These are phyloP conservation scores for Morella rubra DNA, from an alignment of 306 rosid species.

Conservation along the genomic window DNA sequence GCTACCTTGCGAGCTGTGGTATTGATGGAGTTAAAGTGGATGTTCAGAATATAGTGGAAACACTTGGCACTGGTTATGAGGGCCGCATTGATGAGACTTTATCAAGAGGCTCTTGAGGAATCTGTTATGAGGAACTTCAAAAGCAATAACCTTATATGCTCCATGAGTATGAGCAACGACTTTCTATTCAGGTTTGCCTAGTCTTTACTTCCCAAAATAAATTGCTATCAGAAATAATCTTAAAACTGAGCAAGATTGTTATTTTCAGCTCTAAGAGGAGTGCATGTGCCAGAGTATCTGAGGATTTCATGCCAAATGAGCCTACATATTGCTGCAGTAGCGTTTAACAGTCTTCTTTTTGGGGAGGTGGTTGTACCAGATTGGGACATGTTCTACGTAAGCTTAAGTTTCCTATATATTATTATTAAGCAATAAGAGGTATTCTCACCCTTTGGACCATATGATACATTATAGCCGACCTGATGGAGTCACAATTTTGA, in stretches of 20 bases:
- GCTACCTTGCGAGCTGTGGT: slow-evolving; percentile 58
- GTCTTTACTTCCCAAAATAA: background rate
- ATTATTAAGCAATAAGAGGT: background rate
- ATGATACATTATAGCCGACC: no score
- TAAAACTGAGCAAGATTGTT: slow-evolving; percentile 2
- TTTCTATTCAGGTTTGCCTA: slow-evolving; percentile 53
- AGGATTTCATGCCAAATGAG: slow-evolving; percentile 78
- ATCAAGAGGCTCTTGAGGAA: slow-evolving; percentile 63
- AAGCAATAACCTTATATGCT: slow-evolving; percentile 51
- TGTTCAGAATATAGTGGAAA: slow-evolving; percentile 60
- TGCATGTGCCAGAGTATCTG: slow-evolving; percentile 63
- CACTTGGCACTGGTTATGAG: slow-evolving; percentile 61
- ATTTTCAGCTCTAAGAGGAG: slow-evolving; percentile 53
- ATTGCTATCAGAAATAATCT: background rate
- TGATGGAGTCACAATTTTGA: no score
- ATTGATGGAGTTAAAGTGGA: slow-evolving; percentile 79
- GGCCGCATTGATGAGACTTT: slow-evolving; percentile 50
- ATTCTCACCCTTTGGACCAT: no score
- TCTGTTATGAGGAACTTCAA: slow-evolving; percentile 53
- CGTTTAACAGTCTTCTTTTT: slow-evolving; percentile 66
- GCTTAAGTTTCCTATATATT: slow-evolving; percentile 6
- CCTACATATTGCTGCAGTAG: slow-evolving; percentile 69
- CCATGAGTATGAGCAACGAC: slow-evolving; percentile 62
- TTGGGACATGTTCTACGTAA: slow-evolving; percentile 81
- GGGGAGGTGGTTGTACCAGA: slow-evolving; percentile 73